Conservation (phyloP, 1,284 basidiomycete species). For the Exobasidium rhododendri region DNA sequence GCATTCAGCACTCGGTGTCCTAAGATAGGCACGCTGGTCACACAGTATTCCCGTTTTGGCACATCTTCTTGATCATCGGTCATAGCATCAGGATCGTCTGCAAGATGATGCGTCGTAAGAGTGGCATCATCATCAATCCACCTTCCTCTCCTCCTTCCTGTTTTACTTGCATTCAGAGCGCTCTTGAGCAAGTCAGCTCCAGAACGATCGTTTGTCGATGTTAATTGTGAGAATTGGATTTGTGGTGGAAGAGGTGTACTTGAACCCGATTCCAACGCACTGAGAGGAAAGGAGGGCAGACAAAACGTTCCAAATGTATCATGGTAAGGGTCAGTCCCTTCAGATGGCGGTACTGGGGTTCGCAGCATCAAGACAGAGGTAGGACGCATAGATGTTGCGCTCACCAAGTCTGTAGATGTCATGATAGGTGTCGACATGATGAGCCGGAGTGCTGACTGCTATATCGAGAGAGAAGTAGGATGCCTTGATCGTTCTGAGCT, state of each 20-base stretch:
- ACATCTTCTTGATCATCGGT: conserved; percentile 22
- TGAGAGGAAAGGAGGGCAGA: conserved; percentile 44
- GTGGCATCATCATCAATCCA: conserved; percentile 37
- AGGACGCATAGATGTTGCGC: not conserved
- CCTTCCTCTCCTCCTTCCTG: conserved; percentile 34
- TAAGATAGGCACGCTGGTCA: conserved; percentile 43
- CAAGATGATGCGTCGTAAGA: conserved; percentile 49
- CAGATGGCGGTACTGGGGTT: conserved; percentile 42
- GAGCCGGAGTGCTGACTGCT: too few relatives aligned
- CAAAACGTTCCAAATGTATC: conserved; percentile 52
- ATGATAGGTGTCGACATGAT: conserved; percentile 8
- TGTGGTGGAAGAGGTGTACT: conserved; percentile 36
- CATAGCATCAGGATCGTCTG: conserved; percentile 12
- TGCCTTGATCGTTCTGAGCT: too few relatives aligned
- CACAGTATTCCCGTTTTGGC: conserved; percentile 38
- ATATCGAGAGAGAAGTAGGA: too few relatives aligned
- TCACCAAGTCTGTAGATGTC: not conserved
- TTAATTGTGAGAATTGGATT: not conserved
- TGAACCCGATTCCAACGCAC: conserved; percentile 47
- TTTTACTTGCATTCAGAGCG: conserved; percentile 14
- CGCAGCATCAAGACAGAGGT: conserved; percentile 42
- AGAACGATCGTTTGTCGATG: conserved; percentile 16
- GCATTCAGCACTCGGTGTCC: conserved; percentile 30
- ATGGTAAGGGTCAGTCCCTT: conserved; percentile 52
- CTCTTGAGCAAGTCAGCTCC: conserved; percentile 15